Base-by-base conservation (phyloP, 2,329 filamentous ascomycete species). In the Pestalotiopsis sp. region DNA sequence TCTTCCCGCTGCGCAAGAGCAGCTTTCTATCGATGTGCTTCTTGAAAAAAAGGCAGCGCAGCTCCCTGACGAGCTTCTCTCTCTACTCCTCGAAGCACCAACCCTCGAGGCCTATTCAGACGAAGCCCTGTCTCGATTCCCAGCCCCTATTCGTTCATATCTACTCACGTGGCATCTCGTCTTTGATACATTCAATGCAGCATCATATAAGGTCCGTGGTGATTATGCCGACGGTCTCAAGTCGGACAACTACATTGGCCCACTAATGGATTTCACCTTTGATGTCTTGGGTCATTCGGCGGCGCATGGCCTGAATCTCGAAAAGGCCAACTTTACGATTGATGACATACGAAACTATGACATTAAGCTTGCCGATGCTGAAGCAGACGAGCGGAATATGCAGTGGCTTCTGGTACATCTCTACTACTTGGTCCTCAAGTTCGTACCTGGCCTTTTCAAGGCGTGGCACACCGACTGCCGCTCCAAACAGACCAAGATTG, bases 111-210 rank as follows among this genome's bases (percentile, higher is more conserved):
- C 85, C 13, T 88, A 94, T 60, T 84, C 87, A 0, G 89, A 92
- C 61, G 87, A 91, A 9, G 83, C 87, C 45, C 89, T 94, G 25
- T 86, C 90, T 4, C 84, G 88, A 17, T 92, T 95, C 74, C 94
- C 94, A 12, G 82, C 89, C 0, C 77, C 87, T 0, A 84, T 97
- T 62, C 89, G 94, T 66, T 90, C 91, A 11, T 99, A 98, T 75
- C 85, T 99, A 2, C 84, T 97, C 36, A 92, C 93, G 12, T 99
- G 96, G 96, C 89, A 93, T 71, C 85, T 98, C 1, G 86, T 98
- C 0, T 98, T 97, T 76, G 94, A 97, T 73, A 91, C 95, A 59
- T 97, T 95, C 76, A 84, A 85, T 20, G 89, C 90, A 23, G 90
- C 94, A 13, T 93, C 95, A 0, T 91, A 93, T 78, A 93, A 94